Evolutionary conservation across 768 basidiomycete species (phyloP).

Genomic region (Guyanaporus albipodus): DNA sequence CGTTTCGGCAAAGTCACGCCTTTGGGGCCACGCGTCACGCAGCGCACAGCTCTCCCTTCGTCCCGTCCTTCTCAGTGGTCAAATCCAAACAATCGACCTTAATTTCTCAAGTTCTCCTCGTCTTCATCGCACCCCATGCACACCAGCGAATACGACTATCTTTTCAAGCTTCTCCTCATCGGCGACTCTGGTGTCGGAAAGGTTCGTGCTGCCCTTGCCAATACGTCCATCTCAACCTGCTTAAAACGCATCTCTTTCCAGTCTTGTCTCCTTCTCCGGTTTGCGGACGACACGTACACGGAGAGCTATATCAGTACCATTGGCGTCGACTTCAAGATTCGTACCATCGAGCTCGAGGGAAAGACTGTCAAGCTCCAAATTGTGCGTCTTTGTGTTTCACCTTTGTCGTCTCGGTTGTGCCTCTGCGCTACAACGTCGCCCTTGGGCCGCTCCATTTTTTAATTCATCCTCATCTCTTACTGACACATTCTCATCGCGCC

Average conservation of each 20-base stretch:
- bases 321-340: slow-evolving; percentile 98
- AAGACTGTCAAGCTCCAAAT: slow-evolving; percentile 99
- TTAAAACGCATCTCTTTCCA: slow-evolving; percentile 38
- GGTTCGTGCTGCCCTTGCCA: slow-evolving; percentile 40
- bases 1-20: slow-evolving; percentile 27
- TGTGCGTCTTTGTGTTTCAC: slow-evolving; percentile 47
- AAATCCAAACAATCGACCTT: slow-evolving; percentile 29
- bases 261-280: slow-evolving; percentile 90
- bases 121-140: slow-evolving; percentile 54
- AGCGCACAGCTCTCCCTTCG: slow-evolving; percentile 31
- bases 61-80: slow-evolving; percentile 30
- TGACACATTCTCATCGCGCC: slow-evolving; percentile 17
- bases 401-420: slow-evolving; percentile 5
- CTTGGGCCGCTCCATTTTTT: neutral
- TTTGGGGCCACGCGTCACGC: slow-evolving; percentile 31
- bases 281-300: slow-evolving; percentile 96
- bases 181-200: slow-evolving; percentile 96
- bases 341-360: slow-evolving; percentile 97
- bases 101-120: slow-evolving; percentile 28
- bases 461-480: neutral
- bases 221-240: slow-evolving; percentile 16
- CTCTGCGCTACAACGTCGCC: neutral
- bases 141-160: slow-evolving; percentile 92
- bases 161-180: slow-evolving; percentile 94
- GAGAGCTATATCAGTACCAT: slow-evolving; percentile 97